A percentile compares a stretch with the other conserved stretches of the same genome.
Evolutionary conservation across 169 alveolate species (phyloP).

Genomic region (Babesia caballi): DNA sequence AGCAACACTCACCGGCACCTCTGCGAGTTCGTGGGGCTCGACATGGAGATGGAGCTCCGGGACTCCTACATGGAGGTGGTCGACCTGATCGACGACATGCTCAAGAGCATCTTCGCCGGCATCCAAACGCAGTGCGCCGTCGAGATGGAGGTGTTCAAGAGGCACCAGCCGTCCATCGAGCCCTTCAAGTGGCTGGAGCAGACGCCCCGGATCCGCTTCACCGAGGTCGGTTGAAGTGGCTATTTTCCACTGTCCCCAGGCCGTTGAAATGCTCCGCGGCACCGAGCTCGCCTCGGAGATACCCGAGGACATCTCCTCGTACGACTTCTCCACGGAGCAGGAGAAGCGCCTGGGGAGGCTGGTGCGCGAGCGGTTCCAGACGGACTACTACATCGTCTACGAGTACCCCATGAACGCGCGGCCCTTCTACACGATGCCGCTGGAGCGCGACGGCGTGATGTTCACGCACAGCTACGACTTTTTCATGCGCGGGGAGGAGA

Average conservation of each 20-base stretch:
- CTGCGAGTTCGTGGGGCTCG: constrained; percentile 99
- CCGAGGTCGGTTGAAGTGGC: constrained; percentile 30
- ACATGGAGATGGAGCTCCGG: constrained; percentile 95
- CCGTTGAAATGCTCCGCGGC: constrained; percentile 73
- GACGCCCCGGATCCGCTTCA: constrained; percentile 54
- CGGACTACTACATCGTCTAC: constrained; percentile 96
- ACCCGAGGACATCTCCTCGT: constrained; percentile 80
- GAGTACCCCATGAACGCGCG: constrained; percentile 95
- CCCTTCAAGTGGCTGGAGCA: constrained; percentile 46
- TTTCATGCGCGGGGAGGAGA: constrained; percentile 99
- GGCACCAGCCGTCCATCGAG: constrained; percentile 30
- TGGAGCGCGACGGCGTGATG: constrained; percentile 65
- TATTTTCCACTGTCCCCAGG: constrained; percentile 32
- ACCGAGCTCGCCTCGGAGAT: constrained; percentile 66
- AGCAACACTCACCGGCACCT: constrained; percentile 98
- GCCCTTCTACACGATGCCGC: constrained; percentile 99
- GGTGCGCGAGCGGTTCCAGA: constrained; percentile 91
- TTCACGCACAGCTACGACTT: constrained; percentile 95
- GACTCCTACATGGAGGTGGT: constrained; percentile 95
- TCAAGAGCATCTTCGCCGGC: constrained; percentile 87
- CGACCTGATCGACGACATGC: constrained; percentile 89
- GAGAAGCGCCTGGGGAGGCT: constrained; percentile 92
- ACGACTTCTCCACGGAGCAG: constrained; percentile 90
- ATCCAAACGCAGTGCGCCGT: constrained; percentile 73
- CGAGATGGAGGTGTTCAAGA: constrained; percentile 66